Base-by-base conservation (phyloP, 2,329 filamentous ascomycete genomes). In the Monosporascus sp. region DNA sequence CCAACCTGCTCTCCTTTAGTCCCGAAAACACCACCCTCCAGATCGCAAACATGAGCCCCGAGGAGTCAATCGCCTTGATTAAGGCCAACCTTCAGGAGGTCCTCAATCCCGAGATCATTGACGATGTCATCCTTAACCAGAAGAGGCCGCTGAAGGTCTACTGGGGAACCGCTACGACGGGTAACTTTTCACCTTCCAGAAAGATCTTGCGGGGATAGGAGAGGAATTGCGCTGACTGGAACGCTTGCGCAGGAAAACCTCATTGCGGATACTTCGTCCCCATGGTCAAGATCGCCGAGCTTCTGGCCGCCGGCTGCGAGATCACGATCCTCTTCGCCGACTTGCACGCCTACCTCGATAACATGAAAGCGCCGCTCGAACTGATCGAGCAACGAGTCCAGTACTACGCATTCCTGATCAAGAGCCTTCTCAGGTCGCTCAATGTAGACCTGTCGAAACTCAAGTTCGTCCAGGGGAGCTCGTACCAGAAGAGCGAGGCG, bases 221-320 rank as follows among this genome's bases (percentile, higher is more conserved):
- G 39, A 24, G 39, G 18, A 46, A 11, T 27, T 46, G 11, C 15
- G 20, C 42, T 46, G 42, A 46, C 17, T 6, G n/a, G 5, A 15
- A 46, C 17, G 7, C 50, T 82, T 82, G 88, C 17, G 95, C 90
- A 0, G 90, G 90, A n/a, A 81, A 86, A 55, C 91, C 91, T 51
- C 92, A 97, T 71, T 89, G 84, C 68, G 92, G 90, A 61, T 96
- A 96, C 79, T 89, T 96, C 57, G 88, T 94, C 9, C 86, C 91
- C 6, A 86, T 88, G 62, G 83, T 96, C 67, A 97, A 97, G 73
- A 88, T 97, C 57, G 91, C 90, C 39, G 87, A 97, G 69, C 84
- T 96, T 65, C 83, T 97, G 36, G 81, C 83, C 37, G 91, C 93
- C 31, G 91, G 88, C 38, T 96, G 90, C 74, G 82, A 91, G 54